Percentiles rank a stretch among this genome's conserved stretches.
Evolutionary conservation across 2,329 filamentous ascomycete genomes (phyloP).

Genomic region (Magnaporthiopsis rhizophila): DNA sequence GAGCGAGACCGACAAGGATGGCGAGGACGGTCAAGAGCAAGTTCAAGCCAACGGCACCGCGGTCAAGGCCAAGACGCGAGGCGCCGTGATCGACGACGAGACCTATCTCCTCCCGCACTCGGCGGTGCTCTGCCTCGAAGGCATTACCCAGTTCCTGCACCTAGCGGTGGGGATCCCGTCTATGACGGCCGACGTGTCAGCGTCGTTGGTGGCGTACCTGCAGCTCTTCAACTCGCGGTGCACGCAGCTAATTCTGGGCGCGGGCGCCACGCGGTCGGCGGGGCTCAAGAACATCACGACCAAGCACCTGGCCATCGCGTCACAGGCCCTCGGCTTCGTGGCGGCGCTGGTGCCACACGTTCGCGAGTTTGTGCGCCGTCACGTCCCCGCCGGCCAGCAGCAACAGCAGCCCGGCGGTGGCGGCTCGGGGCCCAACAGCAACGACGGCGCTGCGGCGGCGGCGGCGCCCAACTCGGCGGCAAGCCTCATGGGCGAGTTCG

Average conservation of each 20-base stretch:
- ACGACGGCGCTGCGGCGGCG: slow-evolving; percentile 3
- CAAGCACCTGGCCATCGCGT: slow-evolving; percentile 86
- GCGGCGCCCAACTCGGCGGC: slow-evolving; percentile 27
- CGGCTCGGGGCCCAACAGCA: neutral
- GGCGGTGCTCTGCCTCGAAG: slow-evolving; percentile 70
- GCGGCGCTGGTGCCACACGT: slow-evolving; percentile 82
- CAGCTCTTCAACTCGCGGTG: slow-evolving; percentile 93
- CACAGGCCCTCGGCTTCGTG: slow-evolving; percentile 81
- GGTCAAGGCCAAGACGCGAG: slow-evolving; percentile 56
- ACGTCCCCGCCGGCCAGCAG: slow-evolving; percentile 43
- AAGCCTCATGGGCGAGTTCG: slow-evolving; percentile 70
- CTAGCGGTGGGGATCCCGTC: slow-evolving; percentile 80
- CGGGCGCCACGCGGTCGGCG: slow-evolving; percentile 80
- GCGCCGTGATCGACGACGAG: slow-evolving; percentile 75
- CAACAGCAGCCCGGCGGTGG: slow-evolving; percentile 12
- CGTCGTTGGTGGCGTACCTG: slow-evolving; percentile 74
- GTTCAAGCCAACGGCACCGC: slow-evolving; percentile 4
- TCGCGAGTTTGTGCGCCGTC: slow-evolving; percentile 81
- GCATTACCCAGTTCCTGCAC: slow-evolving; percentile 74
- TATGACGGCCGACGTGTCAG: slow-evolving; percentile 76
- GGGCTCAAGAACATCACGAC: slow-evolving; percentile 95
- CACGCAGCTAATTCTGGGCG: slow-evolving; percentile 92
- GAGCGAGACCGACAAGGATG: neutral
- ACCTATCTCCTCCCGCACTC: slow-evolving; percentile 80
- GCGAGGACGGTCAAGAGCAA: neutral